Evolutionary conservation across 2,329 filamentous ascomycete species (phyloP), one percentile per base, ranked within the genome.

Genomic region (Raffaelea arxii): DNA sequence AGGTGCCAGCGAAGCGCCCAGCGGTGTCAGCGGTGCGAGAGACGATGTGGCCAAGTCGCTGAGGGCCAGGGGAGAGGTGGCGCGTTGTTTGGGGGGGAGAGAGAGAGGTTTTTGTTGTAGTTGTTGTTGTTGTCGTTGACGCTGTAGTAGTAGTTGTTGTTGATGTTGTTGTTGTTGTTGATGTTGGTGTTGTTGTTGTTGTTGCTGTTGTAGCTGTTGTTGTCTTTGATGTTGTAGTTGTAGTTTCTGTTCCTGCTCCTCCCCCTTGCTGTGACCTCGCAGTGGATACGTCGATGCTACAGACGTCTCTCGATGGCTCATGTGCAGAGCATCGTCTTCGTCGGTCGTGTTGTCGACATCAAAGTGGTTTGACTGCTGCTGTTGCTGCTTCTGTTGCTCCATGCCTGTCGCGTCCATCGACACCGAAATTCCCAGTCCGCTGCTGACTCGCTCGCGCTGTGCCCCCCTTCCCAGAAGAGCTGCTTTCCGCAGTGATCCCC

Each of bases 401-500:
- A 12, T 36, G 32, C 32, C 32, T 36, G 16, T 36, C 14, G 32
- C 32, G 7, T 36, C 32, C 32, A 36, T 36, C 5, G 32, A 36
- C 14, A 18, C 37, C 14, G 37, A 24, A 21, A 24, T 30, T 24
- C 32, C 32, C 7, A 36, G 32, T 12, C 32, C 32, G 16, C 16
- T 7, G 41, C 18, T 21, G 38, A 43, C 40, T 47, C 65, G 72
- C 55, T 78, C 79, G 50, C 76, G 72, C 61, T 77, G 80, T 46
- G 73, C 78, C 51, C 83, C 82, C 51, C 84, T 84, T 16, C 87
- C 86, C 18, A 95, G 72, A 42, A 95, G 70, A 23, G 88, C 89
- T 11, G 86, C 87, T 65, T 95, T 95, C 49, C 90, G 78, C 61
- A 96, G 70, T 11, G 90, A 95, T 4, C 88, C 89, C 60, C 85